phyloP scores from a whole-genome alignment of 2,329 filamentous ascomycete genomes.

The Colletotrichum endophyticum region DNA sequence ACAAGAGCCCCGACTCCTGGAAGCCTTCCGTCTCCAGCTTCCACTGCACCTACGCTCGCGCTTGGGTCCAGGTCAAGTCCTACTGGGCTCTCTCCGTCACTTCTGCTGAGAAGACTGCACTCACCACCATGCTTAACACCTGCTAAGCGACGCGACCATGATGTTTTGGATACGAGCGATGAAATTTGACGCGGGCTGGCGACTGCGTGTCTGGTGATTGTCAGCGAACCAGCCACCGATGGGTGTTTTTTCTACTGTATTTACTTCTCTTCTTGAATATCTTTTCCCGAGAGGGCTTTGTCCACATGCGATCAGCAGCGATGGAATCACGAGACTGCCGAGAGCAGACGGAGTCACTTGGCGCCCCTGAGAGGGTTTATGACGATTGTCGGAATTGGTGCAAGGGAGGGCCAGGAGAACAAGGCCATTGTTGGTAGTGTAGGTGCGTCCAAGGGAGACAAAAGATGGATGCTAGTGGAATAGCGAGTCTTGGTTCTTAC shows the following conservation, averaged over 20 bases:
- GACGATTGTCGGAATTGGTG: background rate
- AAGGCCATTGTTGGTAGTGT: background rate
- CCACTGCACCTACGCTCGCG: slow-evolving; percentile 78
- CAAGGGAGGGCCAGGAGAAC: background rate
- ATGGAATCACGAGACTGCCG: background rate
- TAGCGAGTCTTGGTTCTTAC: background rate
- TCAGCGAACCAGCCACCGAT: background rate
- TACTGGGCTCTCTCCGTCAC: slow-evolving; percentile 74
- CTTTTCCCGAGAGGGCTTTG: background rate
- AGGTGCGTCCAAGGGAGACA: background rate
- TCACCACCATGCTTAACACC: slow-evolving; percentile 68
- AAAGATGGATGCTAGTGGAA: background rate
- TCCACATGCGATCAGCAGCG: background rate
- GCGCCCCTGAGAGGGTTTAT: background rate
- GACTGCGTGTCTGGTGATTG: background rate
- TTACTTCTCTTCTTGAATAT: background rate
- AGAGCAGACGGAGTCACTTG: background rate
- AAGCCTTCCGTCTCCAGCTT: slow-evolving; percentile 73
- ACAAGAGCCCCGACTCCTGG: slow-evolving; percentile 76
- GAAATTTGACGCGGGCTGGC: background rate
- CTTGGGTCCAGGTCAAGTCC: slow-evolving; percentile 81
- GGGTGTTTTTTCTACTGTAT: background rate
- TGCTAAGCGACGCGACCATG: slow-evolving; percentile 47
- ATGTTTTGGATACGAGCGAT: background rate
- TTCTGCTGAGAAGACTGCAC: slow-evolving; percentile 71